Evolutionary conservation across 345 rosid species (phyloP).

Genomic region (Populus simonii): DNA sequence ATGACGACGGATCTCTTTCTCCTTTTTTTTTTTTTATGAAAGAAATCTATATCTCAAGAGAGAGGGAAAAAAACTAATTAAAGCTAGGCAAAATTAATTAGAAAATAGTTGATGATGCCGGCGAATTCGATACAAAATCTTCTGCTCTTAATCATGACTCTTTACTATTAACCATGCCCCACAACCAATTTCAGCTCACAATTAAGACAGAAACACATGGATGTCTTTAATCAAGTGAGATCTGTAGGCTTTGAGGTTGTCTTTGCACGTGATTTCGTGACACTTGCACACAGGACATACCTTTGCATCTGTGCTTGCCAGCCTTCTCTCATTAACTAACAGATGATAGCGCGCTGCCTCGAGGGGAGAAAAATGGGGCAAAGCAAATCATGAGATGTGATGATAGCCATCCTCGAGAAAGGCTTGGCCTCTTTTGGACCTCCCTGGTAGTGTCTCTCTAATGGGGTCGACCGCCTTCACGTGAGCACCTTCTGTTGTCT

Average conservation of each 20-base stretch:
- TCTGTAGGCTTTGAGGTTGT: conserved; percentile 16
- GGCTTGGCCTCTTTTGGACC: not conserved
- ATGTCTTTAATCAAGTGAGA: conserved; percentile 13
- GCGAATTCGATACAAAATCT: not conserved
- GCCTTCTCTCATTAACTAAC: not conserved
- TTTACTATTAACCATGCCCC: not conserved
- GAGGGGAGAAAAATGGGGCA: not conserved
- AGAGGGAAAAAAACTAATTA: rapidly evolving
- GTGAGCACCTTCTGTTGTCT: conserved; percentile 47
- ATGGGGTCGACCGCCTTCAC: conserved; percentile 47
- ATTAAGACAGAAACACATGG: not conserved
- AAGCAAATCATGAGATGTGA: conserved; percentile 10
- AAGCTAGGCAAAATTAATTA: too few relatives aligned
- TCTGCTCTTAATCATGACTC: not conserved
- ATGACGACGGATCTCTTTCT: too few relatives aligned
- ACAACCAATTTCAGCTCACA: not conserved
- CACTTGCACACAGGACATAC: not conserved
- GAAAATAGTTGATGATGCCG: not conserved
- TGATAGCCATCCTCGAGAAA: not conserved
- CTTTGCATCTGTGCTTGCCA: conserved; percentile 11
- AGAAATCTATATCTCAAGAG: too few relatives aligned
- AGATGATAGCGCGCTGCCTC: not conserved
- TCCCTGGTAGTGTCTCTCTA: not conserved
- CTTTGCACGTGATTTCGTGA: conserved; percentile 29
- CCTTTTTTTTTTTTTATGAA: too few relatives aligned